phyloP scores from a whole-genome alignment of 2,329 filamentous ascomycete species.

The Fusarium nelsonii region DNA sequence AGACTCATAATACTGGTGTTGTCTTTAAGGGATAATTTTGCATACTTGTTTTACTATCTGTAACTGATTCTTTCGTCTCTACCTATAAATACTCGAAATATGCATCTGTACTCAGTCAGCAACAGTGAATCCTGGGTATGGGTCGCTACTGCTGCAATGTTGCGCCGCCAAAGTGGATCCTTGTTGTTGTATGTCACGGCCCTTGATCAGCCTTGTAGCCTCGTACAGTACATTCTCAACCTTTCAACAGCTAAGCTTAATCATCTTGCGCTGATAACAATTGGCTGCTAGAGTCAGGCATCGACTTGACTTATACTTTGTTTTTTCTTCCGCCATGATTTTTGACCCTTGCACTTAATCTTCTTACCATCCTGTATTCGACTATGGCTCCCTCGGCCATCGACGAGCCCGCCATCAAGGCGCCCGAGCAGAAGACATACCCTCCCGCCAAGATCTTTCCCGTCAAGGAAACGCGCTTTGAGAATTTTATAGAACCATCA shows the following conservation, averaged over 20 bases:
- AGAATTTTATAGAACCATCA: constrained; percentile 65
- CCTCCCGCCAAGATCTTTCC: constrained; percentile 69
- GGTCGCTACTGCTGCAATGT: neutral
- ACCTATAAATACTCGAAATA: neutral
- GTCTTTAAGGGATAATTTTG: neutral
- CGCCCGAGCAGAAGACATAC: constrained; percentile 58
- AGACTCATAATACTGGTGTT: neutral
- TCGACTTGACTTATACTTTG: constrained; percentile 12
- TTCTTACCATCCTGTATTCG: constrained; percentile 16
- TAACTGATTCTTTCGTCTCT: no score
- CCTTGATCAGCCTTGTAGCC: constrained; percentile 54
- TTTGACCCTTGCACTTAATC: constrained; percentile 18
- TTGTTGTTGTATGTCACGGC: constrained; percentile 32
- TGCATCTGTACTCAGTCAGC: neutral
- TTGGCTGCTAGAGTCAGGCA: constrained; percentile 42
- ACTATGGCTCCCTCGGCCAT: constrained; percentile 67
- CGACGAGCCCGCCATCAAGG: constrained; percentile 57
- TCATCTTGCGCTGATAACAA: constrained; percentile 42
- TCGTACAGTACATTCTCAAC: constrained; percentile 48
- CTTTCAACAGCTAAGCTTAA: constrained; percentile 40
- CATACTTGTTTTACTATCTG: no score
- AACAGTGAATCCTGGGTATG: neutral
- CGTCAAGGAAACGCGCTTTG: constrained; percentile 73
- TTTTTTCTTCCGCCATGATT: constrained; percentile 37
- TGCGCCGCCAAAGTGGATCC: constrained; percentile 40